phyloP scores from a whole-genome alignment of 768 basidiomycete genomes.

The Mycena filopes region DNA sequence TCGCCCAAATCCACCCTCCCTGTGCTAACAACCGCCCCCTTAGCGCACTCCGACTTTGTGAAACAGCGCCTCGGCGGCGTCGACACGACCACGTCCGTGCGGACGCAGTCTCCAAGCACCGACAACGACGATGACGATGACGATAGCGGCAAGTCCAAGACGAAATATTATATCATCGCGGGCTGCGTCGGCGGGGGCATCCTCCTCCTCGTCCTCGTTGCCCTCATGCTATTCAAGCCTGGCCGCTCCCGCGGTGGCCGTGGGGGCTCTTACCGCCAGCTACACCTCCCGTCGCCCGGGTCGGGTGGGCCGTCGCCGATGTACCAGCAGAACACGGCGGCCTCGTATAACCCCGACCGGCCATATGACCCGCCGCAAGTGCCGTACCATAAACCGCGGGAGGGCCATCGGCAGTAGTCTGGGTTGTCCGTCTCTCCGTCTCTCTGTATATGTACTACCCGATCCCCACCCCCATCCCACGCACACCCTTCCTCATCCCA shows the following conservation, averaged over 20 bases:
- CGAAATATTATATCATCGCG: conserved; percentile 25
- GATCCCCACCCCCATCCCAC: too few species aligned
- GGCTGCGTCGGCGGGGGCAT: conserved; percentile 17
- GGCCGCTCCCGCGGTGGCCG: background rate
- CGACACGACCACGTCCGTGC: conserved; percentile 51
- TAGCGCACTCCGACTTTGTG: conserved; percentile 75
- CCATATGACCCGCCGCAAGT: conserved; percentile 33
- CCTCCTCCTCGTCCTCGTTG: conserved; percentile 7
- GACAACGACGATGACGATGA: too few species aligned
- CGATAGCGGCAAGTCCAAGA: conserved; percentile 4
- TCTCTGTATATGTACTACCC: too few species aligned
- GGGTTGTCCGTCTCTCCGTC: too few species aligned
- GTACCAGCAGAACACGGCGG: conserved; percentile 21
- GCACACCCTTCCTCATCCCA: too few species aligned
- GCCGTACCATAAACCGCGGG: conserved; percentile 33
- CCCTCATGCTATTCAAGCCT: conserved; percentile 5
- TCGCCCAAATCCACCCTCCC: too few species aligned
- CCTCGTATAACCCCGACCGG: conserved; percentile 31
- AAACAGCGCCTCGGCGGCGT: conserved; percentile 66
- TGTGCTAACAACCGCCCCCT: background rate
- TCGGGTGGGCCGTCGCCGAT: conserved; percentile 20
- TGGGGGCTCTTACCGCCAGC: conserved; percentile 20
- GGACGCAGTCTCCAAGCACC: conserved; percentile 1
- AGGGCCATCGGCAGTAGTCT: conserved; percentile 23
- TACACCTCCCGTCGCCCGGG: conserved; percentile 28